Evolutionary conservation across 345 rosid genomes (phyloP).

Genomic region (Syzygium grande): DNA sequence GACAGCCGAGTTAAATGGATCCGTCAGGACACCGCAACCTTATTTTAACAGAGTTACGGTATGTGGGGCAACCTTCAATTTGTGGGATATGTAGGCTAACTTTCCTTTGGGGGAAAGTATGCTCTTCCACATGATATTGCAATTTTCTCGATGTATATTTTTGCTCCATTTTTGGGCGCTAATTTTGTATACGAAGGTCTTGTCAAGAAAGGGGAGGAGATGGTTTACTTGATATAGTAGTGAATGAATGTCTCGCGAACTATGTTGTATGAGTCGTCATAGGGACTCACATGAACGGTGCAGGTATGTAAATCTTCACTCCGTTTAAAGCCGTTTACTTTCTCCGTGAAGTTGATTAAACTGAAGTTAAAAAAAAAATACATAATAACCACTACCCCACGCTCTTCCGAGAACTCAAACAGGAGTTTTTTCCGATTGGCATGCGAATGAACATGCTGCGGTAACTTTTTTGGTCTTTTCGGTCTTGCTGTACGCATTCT

Average conservation of each 20-base stretch:
- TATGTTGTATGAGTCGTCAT: not conserved
- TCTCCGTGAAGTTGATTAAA: not conserved
- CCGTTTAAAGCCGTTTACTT: not conserved
- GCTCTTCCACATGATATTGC: not conserved
- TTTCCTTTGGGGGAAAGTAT: not conserved
- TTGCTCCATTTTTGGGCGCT: not conserved
- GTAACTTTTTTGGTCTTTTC: not conserved
- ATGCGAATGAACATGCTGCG: not conserved
- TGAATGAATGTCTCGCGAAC: not conserved
- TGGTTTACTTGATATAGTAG: not conserved
- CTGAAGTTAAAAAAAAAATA: not conserved
- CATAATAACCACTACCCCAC: not conserved
- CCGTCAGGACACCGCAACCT: not conserved
- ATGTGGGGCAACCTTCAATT: not conserved
- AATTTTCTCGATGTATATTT: not conserved
- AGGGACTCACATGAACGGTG: not conserved
- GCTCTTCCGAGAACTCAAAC: not conserved
- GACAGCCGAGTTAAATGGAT: not conserved
- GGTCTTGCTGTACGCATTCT: not conserved
- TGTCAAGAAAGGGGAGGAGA: not conserved
- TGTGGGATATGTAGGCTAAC: not conserved
- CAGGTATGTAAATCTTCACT: not conserved
- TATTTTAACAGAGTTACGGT: not conserved
- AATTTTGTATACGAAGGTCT: not conserved
- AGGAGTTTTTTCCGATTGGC: not conserved